These are phyloP conservation scores for Phialemoniopsis sp. DNA, from an alignment of 2,329 filamentous ascomycete species.

Conservation along the genomic window DNA sequence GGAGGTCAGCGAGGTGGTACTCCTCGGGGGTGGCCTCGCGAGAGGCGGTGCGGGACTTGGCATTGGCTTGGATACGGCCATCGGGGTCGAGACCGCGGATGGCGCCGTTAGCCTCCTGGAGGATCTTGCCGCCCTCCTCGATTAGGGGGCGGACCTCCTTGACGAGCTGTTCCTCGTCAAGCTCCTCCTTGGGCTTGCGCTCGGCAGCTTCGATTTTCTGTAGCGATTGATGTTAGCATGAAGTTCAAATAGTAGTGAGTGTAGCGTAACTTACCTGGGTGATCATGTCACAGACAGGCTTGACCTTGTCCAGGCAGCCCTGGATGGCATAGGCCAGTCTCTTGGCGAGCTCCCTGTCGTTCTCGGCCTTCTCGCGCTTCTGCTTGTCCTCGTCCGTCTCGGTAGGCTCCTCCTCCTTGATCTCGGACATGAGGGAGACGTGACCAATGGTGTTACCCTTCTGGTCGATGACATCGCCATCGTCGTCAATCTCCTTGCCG, in stretches of 20 bases:
- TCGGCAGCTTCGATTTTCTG: slow-evolving; percentile 78
- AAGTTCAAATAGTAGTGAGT: slow-evolving; percentile 4
- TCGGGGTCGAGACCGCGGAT: slow-evolving; percentile 88
- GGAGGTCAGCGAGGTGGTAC: slow-evolving; percentile 74
- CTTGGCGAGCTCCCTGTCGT: slow-evolving; percentile 72
- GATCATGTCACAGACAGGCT: slow-evolving; percentile 83
- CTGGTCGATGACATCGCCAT: slow-evolving; percentile 68
- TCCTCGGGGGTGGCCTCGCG: slow-evolving; percentile 80
- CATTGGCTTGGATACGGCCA: slow-evolving; percentile 77
- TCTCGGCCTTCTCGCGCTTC: slow-evolving; percentile 50
- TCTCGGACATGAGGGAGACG: slow-evolving; percentile 60
- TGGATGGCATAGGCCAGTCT: slow-evolving; percentile 71
- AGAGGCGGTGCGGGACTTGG: slow-evolving; percentile 74
- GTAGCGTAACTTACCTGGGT: slow-evolving; percentile 55
- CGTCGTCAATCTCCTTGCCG: slow-evolving; percentile 66
- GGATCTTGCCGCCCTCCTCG: slow-evolving; percentile 76
- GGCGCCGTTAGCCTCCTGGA: slow-evolving; percentile 81
- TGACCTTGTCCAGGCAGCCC: slow-evolving; percentile 77
- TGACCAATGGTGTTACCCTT: slow-evolving; percentile 65
- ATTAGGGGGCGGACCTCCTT: slow-evolving; percentile 83
- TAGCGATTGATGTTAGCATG: slow-evolving; percentile 1
- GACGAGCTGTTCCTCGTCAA: slow-evolving; percentile 86
- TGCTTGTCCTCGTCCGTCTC: slow-evolving; percentile 56
- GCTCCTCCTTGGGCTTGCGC: slow-evolving; percentile 76
- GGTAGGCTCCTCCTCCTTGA: slow-evolving; percentile 32